phyloP scores from a whole-genome alignment of 352 stramenopile genomes.

The Phytophthora pisi region DNA sequence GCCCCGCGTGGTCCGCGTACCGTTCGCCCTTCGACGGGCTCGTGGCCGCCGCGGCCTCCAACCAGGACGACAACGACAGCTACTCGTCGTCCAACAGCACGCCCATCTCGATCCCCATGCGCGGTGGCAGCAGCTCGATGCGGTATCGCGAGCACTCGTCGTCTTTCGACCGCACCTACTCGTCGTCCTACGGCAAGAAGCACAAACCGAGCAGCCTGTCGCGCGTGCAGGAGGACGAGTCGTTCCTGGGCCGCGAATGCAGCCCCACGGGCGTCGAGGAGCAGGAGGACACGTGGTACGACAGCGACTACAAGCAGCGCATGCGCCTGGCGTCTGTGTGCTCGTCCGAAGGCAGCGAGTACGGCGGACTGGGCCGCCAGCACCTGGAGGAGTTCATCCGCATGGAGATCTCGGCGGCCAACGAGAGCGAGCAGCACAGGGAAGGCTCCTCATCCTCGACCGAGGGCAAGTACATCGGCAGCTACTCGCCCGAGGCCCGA shows the following conservation, averaged over 20 bases:
- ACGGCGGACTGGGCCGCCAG: slow-evolving; percentile 70
- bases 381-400: slow-evolving; percentile 82
- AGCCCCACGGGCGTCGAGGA: slow-evolving; percentile 78
- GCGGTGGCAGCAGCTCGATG: slow-evolving; percentile 34
- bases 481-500: slow-evolving; percentile 88
- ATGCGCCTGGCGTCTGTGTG: slow-evolving; percentile 72
- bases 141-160: slow-evolving; percentile 34
- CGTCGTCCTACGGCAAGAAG: slow-evolving; percentile 45
- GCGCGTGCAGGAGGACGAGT: slow-evolving; percentile 63
- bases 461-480: slow-evolving; percentile 81
- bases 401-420: slow-evolving; percentile 79
- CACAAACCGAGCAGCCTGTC: slow-evolving; percentile 59
- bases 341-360: slow-evolving; percentile 80
- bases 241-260: slow-evolving; percentile 60
- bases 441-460: slow-evolving; percentile 34
- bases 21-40: slow-evolving; percentile 74
- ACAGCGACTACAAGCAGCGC: slow-evolving; percentile 76
- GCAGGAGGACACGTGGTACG: slow-evolving; percentile 55
- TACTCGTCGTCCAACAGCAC: slow-evolving; percentile 48
- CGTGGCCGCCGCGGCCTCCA: slow-evolving; percentile 59
- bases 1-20: slow-evolving; percentile 46
- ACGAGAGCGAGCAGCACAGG: slow-evolving; percentile 55
- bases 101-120: slow-evolving; percentile 71
- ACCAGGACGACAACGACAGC: slow-evolving; percentile 52
- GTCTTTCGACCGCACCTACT: slow-evolving; percentile 35